A percentile compares a stretch with the other conserved stretches of the same genome.
phyloP scores from a whole-genome alignment of 371 early-diverging fungal species.

The Fennellomyces sp. region DNA sequence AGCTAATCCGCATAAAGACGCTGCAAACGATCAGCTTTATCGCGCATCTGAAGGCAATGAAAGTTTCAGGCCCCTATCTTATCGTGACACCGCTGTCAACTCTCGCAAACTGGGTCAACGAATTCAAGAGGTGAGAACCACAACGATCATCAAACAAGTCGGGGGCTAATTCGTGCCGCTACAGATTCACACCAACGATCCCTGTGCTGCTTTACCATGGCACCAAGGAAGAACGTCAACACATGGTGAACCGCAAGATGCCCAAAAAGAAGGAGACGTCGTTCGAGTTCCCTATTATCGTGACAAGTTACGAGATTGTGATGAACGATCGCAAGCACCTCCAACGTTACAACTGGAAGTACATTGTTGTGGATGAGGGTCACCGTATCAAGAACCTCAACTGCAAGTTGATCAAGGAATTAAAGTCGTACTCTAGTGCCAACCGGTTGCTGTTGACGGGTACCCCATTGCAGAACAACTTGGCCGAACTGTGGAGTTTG shows the following conservation, averaged over 20 bases:
- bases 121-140: conserved; percentile 78
- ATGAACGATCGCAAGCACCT: conserved; percentile 82
- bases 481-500: conserved; percentile 92
- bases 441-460: conserved; percentile 91
- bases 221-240: conserved; percentile 73
- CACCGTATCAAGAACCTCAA: conserved; percentile 95
- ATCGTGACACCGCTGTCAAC: conserved; percentile 96
- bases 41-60: conserved; percentile 78
- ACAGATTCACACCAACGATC: conserved; percentile 83
- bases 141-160: background rate
- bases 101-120: conserved; percentile 96
- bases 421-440: conserved; percentile 82
- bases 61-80: conserved; percentile 94
- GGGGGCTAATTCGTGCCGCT: too few relatives aligned
- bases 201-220: conserved; percentile 95
- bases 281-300: conserved; percentile 72
- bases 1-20: too few relatives aligned
- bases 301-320: conserved; percentile 93
- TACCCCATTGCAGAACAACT: conserved; percentile 95
- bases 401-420: conserved; percentile 84
- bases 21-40: conserved; percentile 96
- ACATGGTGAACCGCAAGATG: conserved; percentile 74
- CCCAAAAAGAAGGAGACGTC: conserved; percentile 51
- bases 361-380: conserved; percentile 95
- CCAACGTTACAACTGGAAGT: conserved; percentile 80